Evolutionary conservation across 768 basidiomycete species (phyloP).

Genomic region (Hygrocybe coccinea): DNA sequence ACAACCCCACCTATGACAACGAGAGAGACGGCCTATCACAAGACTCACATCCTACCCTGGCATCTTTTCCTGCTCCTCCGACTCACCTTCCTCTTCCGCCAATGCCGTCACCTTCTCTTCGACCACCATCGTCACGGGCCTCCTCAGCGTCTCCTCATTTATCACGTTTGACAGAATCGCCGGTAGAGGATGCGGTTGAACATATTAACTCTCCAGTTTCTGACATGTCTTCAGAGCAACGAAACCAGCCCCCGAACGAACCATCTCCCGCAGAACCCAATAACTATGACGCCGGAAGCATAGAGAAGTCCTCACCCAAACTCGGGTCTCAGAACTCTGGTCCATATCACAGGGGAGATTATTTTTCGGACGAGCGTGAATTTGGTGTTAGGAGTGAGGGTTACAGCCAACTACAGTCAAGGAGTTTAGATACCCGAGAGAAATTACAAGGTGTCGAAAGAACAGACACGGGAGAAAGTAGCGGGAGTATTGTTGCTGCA

Average conservation of each 20-base stretch:
- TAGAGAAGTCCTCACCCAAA: not conserved
- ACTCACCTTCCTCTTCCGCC: slow-evolving; percentile 54
- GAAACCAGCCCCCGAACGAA: not conserved
- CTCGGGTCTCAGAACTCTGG: not conserved
- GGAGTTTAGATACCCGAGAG: slow-evolving; percentile 25
- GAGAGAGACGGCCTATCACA: slow-evolving; percentile 33
- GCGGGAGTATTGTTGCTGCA: slow-evolving; percentile 59
- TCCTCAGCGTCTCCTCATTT: slow-evolving; percentile 23
- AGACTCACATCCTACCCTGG: slow-evolving; percentile 62
- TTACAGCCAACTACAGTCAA: slow-evolving; percentile 21
- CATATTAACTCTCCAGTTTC: not conserved
- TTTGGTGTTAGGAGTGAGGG: slow-evolving; percentile 23
- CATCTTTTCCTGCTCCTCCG: slow-evolving; percentile 69
- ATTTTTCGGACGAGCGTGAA: slow-evolving; percentile 27
- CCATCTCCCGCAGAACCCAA: not conserved
- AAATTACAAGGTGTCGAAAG: slow-evolving; percentile 40
- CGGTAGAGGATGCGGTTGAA: not conserved
- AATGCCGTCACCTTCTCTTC: slow-evolving; percentile 21
- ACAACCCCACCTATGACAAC: slow-evolving; percentile 35
- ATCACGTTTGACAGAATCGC: slow-evolving; percentile 23
- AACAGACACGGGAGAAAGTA: slow-evolving; percentile 49
- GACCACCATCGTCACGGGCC: slow-evolving; percentile 12
- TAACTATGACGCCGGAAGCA: not conserved
- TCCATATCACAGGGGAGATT: slow-evolving; percentile 13
- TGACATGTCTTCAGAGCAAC: slow-evolving; percentile 1